Base-by-base conservation (phyloP, 2,329 filamentous ascomycete species). In the Alternaria sp. region DNA sequence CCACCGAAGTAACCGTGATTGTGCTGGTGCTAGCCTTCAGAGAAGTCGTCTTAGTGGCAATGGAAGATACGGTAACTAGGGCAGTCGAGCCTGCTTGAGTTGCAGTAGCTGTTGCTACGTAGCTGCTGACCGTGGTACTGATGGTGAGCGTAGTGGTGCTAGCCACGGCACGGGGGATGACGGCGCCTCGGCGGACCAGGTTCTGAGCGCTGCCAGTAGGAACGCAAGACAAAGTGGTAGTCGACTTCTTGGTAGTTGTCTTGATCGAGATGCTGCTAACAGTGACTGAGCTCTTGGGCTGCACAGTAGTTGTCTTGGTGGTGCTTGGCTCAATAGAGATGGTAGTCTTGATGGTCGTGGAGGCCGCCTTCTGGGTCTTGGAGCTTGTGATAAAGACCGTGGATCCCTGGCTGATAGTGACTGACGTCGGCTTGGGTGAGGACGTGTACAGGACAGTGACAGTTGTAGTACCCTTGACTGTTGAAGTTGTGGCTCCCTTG, bases 161-260 rank as follows among this genome's bases (percentile, higher is more conserved):
- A 16, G 52, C 57, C 20, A 41, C 54, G 11, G 63, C 63, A 20
- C 63, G 65, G 22, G 65, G 61, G 16, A 68, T 51, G 16, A 68
- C 24, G 18, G 63, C 65, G 11, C 65, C 65, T 11, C 65, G 63
- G 34, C 65, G 63, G 12, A 66, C 43, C 47, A 68, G 55, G 12
- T 32, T 57, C 18, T 62, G 32, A 6, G 57, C 57, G 32, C 54
- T 62, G 34, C 54, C 57, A 34, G 73, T 75, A 12, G 75, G 72
- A 11, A 73, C 67, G 54, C 72, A 74, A 12, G 67, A 62, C 9
- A 58, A 53, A 6, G 69, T 74, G 16, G 65, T 66, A 3, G 72
- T 75, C 0, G 70, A 68, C 46, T 69, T 71, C 65, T 75, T 76
- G 2, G 70, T 75, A 2, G 65, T 65, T 5, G 64, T 73, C 51